phyloP scores from a whole-genome alignment of 345 rosid species.

The Boechera stricta region DNA sequence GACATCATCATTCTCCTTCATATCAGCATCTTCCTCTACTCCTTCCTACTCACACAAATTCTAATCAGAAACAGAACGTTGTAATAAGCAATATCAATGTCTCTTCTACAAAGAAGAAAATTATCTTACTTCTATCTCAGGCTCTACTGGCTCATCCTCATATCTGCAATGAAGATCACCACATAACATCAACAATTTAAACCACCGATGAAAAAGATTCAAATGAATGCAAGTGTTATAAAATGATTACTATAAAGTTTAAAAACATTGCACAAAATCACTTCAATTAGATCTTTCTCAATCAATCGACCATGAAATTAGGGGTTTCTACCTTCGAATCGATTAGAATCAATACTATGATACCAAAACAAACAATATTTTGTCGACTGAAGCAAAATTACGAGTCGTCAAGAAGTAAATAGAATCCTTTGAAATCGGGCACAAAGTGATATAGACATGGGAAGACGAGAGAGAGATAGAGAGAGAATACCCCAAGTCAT shows the following conservation, averaged over 20 bases:
- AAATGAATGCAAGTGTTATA: background rate
- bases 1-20: constrained; percentile 62
- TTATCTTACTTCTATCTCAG: constrained; percentile 72
- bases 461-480: constrained; percentile 1
- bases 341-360: background rate
- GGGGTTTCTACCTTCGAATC: background rate
- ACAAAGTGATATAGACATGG: background rate
- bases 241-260: too few species aligned
- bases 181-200: constrained; percentile 16
- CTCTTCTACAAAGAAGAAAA: background rate
- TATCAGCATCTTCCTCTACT: constrained; percentile 67
- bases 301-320: background rate
- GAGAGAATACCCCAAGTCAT: constrained; percentile 61
- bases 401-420: background rate
- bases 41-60: constrained; percentile 65
- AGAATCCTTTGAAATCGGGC: constrained; percentile 8
- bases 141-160: constrained; percentile 89
- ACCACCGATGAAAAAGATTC: background rate
- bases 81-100: background rate
- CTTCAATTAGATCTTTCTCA: background rate
- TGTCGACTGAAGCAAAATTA: too few species aligned
- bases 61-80: background rate
- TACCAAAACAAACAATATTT: too few species aligned
- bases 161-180: constrained; percentile 52
- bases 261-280: background rate